Evolutionary conservation across 2,329 filamentous ascomycete species (phyloP).

Genomic region (Curvularia verruculosa): DNA sequence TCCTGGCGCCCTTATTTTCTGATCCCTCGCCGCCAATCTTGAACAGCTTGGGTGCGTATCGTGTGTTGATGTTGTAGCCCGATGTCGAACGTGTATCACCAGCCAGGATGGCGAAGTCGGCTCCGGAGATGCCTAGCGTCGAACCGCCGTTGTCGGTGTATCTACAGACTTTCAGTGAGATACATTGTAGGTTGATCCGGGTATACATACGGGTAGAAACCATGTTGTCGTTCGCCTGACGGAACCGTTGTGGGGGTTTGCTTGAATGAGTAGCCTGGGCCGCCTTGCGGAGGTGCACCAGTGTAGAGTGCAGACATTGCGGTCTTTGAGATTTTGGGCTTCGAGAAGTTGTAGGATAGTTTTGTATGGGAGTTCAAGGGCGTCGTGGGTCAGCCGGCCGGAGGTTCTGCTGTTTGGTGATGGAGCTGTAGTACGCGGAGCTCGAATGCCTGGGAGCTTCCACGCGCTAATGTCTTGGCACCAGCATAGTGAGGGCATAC

Average conservation of each 20-base stretch:
- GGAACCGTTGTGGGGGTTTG: conserved; percentile 56
- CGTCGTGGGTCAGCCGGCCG: conserved; percentile 19
- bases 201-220: conserved; percentile 83
- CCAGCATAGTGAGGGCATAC: conserved; percentile 11
- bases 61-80: conserved; percentile 97
- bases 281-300: conserved; percentile 57
- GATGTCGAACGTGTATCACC: conserved; percentile 95
- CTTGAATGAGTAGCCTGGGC: conserved; percentile 66
- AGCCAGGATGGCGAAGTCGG: conserved; percentile 93
- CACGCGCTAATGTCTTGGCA: conserved; percentile 17
- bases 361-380: conserved; percentile 19
- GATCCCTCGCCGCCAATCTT: conserved; percentile 91
- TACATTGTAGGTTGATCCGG: conserved; percentile 5
- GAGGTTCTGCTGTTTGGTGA: conserved; percentile 24
- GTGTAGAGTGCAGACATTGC: conserved; percentile 63
- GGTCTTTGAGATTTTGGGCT: background rate
- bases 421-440: conserved; percentile 40
- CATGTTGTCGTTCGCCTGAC: conserved; percentile 68
- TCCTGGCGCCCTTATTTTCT: conserved; percentile 80
- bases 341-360: background rate
- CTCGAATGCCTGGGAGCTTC: conserved; percentile 25
- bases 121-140: conserved; percentile 91
- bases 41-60: conserved; percentile 94
- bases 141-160: conserved; percentile 99
- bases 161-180: conserved; percentile 54